These are phyloP conservation scores for Trichoderma simmonsii DNA, from an alignment of 2,329 filamentous ascomycete species.

Conservation along the genomic window DNA sequence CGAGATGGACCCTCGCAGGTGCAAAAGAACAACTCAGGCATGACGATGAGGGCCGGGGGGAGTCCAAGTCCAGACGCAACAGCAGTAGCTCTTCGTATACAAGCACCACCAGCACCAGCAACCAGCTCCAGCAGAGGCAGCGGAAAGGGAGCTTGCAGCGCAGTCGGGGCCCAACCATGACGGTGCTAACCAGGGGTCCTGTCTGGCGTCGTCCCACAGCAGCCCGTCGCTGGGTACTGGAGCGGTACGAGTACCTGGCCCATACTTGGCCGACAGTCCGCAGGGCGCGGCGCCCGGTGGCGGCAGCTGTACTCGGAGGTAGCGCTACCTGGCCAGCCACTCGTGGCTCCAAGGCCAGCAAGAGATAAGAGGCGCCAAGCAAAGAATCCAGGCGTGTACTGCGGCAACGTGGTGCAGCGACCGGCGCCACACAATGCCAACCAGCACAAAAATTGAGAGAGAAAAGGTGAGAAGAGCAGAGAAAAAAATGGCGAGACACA, in stretches of 20 bases:
- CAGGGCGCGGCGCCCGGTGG: background rate
- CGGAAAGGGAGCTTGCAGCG: background rate
- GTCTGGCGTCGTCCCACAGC: slow-evolving; percentile 4
- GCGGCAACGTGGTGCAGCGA: background rate
- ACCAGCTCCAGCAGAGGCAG: background rate
- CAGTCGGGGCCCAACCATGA: background rate
- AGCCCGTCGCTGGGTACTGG: background rate
- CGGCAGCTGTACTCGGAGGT: background rate
- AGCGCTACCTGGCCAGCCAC: slow-evolving; percentile 2
- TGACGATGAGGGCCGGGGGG: background rate
- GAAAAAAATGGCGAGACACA: background rate
- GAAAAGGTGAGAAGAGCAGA: background rate
- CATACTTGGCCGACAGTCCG: background rate
- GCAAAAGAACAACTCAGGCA: background rate
- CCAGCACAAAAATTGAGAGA: background rate
- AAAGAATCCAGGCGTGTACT: background rate
- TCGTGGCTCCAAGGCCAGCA: background rate
- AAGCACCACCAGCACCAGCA: background rate
- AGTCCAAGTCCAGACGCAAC: background rate
- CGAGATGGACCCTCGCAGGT: background rate
- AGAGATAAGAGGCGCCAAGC: background rate
- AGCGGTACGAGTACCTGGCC: background rate
- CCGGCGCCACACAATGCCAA: background rate
- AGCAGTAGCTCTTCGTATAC: background rate
- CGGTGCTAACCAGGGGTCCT: slow-evolving; percentile 10